Conservation (phyloP, 2,329 filamentous ascomycete genomes). For the Davidsoniella virescens region DNA sequence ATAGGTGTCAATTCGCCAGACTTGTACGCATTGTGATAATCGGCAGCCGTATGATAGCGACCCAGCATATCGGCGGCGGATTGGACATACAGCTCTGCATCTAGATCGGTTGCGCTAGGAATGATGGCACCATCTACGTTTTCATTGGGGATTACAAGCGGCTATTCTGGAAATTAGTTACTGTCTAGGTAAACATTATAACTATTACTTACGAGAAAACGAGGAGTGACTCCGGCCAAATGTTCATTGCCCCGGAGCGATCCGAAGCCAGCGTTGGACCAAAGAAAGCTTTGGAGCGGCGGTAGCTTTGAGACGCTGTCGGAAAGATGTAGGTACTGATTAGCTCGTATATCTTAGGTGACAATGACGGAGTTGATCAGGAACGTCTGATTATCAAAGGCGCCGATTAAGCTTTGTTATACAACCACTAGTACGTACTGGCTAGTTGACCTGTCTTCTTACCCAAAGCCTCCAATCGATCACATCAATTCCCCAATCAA, state of each 20-base stretch:
- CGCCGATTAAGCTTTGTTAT: neutral
- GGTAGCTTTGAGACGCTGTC: neutral
- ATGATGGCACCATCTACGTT: conserved; percentile 18
- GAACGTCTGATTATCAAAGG: neutral
- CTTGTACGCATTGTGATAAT: conserved; percentile 63
- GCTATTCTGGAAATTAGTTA: conserved; percentile 22
- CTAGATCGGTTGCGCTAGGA: conserved; percentile 24
- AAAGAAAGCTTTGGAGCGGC: conserved; percentile 9
- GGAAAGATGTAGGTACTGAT: neutral
- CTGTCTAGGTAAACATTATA: neutral
- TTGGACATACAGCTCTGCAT: conserved; percentile 24
- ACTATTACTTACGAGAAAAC: conserved; percentile 12
- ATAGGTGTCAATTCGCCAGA: conserved; percentile 54
- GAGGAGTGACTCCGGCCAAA: conserved; percentile 6
- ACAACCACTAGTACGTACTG: neutral
- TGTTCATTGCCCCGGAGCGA: conserved; percentile 6
- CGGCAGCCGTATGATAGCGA: conserved; percentile 52
- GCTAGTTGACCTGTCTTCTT: neutral
- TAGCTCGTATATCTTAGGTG: no score
- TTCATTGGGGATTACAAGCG: conserved; percentile 37
- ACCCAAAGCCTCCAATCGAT: neutral
- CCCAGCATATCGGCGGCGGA: conserved; percentile 26
- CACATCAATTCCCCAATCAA: neutral
- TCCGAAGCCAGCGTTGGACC: conserved; percentile 12
- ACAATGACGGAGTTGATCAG: no score